These are phyloP conservation scores for Glebionis coronaria DNA, from an alignment of 129 eudicot genomes.

Conservation along the genomic window DNA sequence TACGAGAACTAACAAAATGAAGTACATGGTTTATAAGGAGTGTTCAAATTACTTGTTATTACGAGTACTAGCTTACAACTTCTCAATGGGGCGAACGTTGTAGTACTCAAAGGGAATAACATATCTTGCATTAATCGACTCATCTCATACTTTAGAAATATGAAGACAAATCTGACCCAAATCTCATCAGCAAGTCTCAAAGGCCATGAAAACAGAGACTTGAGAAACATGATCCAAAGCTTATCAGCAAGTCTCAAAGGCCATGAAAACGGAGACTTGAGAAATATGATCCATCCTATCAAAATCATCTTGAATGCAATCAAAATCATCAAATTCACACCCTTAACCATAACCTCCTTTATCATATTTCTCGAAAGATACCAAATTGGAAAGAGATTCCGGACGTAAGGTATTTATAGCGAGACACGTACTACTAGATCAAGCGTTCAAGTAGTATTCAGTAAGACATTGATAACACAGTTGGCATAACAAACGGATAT, in stretches of 20 bases:
- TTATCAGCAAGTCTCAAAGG: slow-evolving; percentile 21
- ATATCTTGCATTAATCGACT: slow-evolving; percentile 27
- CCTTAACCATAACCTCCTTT: slow-evolving; percentile 20
- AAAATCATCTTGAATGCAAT: slow-evolving; percentile 22
- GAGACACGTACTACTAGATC: no score
- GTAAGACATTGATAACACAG: no score
- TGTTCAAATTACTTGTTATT: no score
- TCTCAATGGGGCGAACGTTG: slow-evolving; percentile 23
- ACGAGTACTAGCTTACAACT: slow-evolving; percentile 26
- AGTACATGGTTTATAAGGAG: no score
- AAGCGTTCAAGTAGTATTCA: no score
- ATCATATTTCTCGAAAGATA: neutral
- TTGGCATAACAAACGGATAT: no score
- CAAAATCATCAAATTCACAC: slow-evolving; percentile 27
- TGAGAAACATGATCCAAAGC: slow-evolving; percentile 33
- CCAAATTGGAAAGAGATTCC: neutral
- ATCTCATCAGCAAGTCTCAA: slow-evolving; percentile 17
- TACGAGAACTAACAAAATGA: no score
- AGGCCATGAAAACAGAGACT: slow-evolving; percentile 36
- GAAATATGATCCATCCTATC: slow-evolving; percentile 28
- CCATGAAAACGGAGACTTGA: slow-evolving; percentile 33
- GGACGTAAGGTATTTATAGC: neutral
- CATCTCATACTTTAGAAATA: slow-evolving; percentile 32
- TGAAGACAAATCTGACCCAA: slow-evolving; percentile 31
- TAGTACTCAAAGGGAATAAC: slow-evolving; percentile 37